These are phyloP conservation scores for Bocquillonia castaneifolia DNA, from an alignment of 441 rosid genomes.

Conservation along the genomic window DNA sequence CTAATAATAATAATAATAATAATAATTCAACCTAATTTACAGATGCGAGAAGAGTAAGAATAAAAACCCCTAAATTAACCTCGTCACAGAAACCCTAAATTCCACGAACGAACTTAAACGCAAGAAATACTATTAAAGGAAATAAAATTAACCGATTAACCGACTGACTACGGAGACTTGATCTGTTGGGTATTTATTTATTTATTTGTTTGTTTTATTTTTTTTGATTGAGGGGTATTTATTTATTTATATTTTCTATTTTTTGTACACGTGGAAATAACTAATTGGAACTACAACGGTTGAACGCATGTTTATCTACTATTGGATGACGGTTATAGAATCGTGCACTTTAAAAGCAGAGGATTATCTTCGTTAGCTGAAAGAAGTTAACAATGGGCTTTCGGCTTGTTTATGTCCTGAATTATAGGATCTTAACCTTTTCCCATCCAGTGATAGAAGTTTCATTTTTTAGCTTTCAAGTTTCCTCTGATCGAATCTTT, in stretches of 20 bases:
- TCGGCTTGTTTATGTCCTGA: not conserved
- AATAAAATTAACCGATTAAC: not conserved
- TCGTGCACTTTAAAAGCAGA: not conserved
- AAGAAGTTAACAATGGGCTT: not conserved
- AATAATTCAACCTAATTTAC: not conserved
- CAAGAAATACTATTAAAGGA: not conserved
- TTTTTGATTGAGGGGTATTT: too few relatives aligned
- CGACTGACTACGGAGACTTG: not conserved
- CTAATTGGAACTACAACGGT: not conserved
- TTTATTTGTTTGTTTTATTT: not conserved
- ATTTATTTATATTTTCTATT: too few relatives aligned
- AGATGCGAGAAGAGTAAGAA: not conserved
- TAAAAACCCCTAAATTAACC: not conserved
- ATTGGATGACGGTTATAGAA: not conserved
- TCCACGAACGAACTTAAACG: not conserved
- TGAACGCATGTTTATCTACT: not conserved
- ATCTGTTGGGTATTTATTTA: not conserved
- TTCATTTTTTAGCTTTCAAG: too few relatives aligned
- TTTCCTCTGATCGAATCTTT: too few relatives aligned
- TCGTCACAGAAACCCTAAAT: constrained; percentile 11
- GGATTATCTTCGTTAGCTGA: not conserved
- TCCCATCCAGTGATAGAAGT: too few relatives aligned
- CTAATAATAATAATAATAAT: not conserved
- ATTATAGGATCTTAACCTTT: not conserved
- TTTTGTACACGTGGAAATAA: not conserved